phyloP scores from a whole-genome alignment of 2,329 filamentous ascomycete genomes.

The Botryotinia convoluta region DNA sequence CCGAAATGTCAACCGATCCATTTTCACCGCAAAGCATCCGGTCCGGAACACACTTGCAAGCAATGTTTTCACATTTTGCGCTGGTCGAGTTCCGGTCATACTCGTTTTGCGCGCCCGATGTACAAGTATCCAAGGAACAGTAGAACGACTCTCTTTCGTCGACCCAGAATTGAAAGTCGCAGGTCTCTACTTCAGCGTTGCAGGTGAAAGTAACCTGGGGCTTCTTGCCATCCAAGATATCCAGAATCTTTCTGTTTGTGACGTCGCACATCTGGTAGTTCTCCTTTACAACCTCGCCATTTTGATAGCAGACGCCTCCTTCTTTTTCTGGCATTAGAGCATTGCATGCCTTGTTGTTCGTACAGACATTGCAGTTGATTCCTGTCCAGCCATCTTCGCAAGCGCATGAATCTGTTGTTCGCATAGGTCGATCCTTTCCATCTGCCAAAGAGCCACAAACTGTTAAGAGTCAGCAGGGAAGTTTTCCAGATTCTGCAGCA shows the following conservation, averaged over 20 bases:
- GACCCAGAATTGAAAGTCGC: conserved; percentile 99
- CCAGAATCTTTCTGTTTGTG: conserved; percentile 89
- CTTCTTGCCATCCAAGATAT: conserved; percentile 77
- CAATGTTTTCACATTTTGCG: conserved; percentile 81
- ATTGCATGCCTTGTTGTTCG: conserved; percentile 77
- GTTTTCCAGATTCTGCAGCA: not conserved
- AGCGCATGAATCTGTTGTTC: conserved; percentile 68
- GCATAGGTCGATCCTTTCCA: conserved; percentile 73
- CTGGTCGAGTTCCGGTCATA: conserved; percentile 74
- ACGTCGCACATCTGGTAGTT: conserved; percentile 99
- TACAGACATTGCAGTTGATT: conserved; percentile 97
- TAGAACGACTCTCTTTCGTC: conserved; percentile 94
- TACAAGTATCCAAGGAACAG: conserved; percentile 80
- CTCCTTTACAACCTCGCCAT: conserved; percentile 85
- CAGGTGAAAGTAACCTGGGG: conserved; percentile 96
- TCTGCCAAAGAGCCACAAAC: conserved; percentile 86
- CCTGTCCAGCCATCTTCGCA: conserved; percentile 94
- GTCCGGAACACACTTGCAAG: conserved; percentile 83
- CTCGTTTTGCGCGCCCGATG: conserved; percentile 66
- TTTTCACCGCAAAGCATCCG: conserved; percentile 92
- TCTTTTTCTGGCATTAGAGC: conserved; percentile 80
- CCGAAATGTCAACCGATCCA: conserved; percentile 86
- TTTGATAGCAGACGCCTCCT: conserved; percentile 86
- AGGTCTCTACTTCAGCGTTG: conserved; percentile 68
- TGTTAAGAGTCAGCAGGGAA: conserved; percentile 33